Percentiles rank a stretch among this genome's conserved stretches.
These are phyloP conservation scores for Paecilomyces sp. DNA, from an alignment of 2,329 filamentous ascomycete species.

Conservation along the genomic window DNA sequence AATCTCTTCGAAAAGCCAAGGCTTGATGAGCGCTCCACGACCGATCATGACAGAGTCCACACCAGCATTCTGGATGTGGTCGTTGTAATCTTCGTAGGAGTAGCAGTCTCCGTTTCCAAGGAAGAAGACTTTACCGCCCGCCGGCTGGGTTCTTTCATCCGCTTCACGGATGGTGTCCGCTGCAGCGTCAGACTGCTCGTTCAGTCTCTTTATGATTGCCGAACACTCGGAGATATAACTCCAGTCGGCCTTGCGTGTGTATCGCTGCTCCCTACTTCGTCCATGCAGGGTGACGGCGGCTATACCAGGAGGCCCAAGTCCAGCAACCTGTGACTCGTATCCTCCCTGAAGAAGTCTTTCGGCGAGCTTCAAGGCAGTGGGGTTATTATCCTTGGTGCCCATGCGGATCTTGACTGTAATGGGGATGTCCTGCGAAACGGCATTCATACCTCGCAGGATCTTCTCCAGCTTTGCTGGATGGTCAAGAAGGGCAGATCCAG, in stretches of 20 bases:
- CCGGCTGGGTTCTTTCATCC: constrained; percentile 66
- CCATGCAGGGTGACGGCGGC: constrained; percentile 96
- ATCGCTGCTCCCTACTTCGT: constrained; percentile 86
- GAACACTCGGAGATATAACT: constrained; percentile 86
- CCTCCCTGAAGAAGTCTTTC: constrained; percentile 77
- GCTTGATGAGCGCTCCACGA: constrained; percentile 93
- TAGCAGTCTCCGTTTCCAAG: constrained; percentile 95
- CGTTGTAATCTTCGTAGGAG: constrained; percentile 80
- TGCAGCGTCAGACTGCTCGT: constrained; percentile 57
- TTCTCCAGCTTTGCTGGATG: constrained; percentile 81
- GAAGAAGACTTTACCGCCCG: constrained; percentile 73
- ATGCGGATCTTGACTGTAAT: constrained; percentile 94
- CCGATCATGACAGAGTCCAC: constrained; percentile 96
- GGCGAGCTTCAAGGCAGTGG: constrained; percentile 73
- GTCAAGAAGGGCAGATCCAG: constrained; percentile 89
- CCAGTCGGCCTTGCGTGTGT: constrained; percentile 91
- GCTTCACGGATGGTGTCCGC: constrained; percentile 72
- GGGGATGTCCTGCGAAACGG: constrained; percentile 80
- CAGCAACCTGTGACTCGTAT: constrained; percentile 59
- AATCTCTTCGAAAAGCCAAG: constrained; percentile 98
- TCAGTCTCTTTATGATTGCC: constrained; percentile 72
- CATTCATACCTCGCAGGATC: constrained; percentile 93
- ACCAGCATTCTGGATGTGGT: constrained; percentile 65
- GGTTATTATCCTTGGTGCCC: constrained; percentile 72
- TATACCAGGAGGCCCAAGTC: constrained; percentile 69